These are phyloP conservation scores for Tulasnella sp. DNA, from an alignment of 768 basidiomycete species.

Conservation along the genomic window DNA sequence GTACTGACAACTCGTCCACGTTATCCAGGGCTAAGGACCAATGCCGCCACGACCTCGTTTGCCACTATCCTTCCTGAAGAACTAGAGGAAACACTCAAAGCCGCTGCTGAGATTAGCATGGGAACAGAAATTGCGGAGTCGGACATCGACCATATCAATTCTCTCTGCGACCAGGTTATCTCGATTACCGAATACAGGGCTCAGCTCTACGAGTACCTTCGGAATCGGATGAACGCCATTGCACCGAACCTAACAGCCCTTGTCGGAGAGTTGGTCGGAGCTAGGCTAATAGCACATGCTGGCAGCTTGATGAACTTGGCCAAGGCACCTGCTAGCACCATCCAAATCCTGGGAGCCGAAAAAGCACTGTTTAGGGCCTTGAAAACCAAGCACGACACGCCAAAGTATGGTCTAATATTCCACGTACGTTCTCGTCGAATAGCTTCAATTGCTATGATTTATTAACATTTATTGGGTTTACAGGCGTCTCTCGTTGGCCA, in stretches of 20 bases:
- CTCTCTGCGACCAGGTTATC: conserved; percentile 96
- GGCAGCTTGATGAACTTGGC: conserved; percentile 61
- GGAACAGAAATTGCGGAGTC: conserved; percentile 98
- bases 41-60: conserved; percentile 78
- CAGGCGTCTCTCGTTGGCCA: conserved; percentile 93
- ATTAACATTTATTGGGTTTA: conserved; percentile 13
- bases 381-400: conserved; percentile 88
- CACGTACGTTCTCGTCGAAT: conserved; percentile 52
- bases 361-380: conserved; percentile 69
- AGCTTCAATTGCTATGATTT: not conserved
- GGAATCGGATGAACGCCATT: conserved; percentile 96
- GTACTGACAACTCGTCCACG: not conserved
- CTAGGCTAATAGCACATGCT: conserved; percentile 65
- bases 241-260: conserved; percentile 91
- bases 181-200: conserved; percentile 90
- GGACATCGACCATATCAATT: conserved; percentile 94
- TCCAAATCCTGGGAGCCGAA: conserved; percentile 70
- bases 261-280: conserved; percentile 70
- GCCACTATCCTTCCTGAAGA: conserved; percentile 92
- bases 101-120: conserved; percentile 97
- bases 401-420: conserved; percentile 99
- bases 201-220: conserved; percentile 92
- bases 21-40: conserved; percentile 79
- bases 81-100: conserved; percentile 88
- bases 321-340: conserved; percentile 71